A percentile compares a stretch with the other conserved stretches of the same genome.
Evolutionary conservation across 2,329 filamentous ascomycete genomes (phyloP).

Genomic region (Onygenales sp.): DNA sequence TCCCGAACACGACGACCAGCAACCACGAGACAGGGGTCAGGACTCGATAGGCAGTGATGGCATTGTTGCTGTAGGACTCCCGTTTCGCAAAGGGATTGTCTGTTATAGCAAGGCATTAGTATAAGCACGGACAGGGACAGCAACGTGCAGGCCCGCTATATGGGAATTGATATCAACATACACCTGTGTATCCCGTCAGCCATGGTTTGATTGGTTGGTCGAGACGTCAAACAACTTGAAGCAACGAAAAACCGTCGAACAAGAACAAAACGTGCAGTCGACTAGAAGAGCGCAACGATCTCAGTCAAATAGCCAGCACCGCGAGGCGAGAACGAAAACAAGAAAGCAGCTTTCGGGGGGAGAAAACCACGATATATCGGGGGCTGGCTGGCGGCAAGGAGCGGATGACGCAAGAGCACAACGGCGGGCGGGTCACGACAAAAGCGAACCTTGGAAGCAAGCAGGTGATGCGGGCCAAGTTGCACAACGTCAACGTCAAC

Average conservation of each 20-base stretch:
- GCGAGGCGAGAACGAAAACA: neutral
- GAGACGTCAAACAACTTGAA: neutral
- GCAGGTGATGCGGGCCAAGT: neutral
- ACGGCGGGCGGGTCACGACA: neutral
- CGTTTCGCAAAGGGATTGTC: conserved; percentile 69
- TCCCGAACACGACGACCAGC: conserved; percentile 58
- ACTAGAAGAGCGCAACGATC: neutral
- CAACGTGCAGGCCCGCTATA: neutral
- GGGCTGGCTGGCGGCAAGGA: neutral
- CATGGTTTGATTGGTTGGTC: neutral
- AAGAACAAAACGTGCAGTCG: too few relatives aligned
- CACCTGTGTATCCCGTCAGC: neutral
- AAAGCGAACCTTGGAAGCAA: neutral
- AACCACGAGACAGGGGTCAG: conserved; percentile 66
- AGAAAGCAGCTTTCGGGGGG: neutral
- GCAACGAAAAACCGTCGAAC: neutral
- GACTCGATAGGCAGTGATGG: conserved; percentile 65
- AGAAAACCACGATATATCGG: neutral
- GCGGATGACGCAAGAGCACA: neutral
- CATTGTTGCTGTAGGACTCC: conserved; percentile 52
- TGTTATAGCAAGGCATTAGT: conserved; percentile 19
- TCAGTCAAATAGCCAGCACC: neutral
- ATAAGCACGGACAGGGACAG: neutral
- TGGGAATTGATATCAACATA: neutral
- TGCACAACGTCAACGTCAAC: neutral